Conservation (phyloP, 208 protist species). For the Willaertia magna region DNA sequence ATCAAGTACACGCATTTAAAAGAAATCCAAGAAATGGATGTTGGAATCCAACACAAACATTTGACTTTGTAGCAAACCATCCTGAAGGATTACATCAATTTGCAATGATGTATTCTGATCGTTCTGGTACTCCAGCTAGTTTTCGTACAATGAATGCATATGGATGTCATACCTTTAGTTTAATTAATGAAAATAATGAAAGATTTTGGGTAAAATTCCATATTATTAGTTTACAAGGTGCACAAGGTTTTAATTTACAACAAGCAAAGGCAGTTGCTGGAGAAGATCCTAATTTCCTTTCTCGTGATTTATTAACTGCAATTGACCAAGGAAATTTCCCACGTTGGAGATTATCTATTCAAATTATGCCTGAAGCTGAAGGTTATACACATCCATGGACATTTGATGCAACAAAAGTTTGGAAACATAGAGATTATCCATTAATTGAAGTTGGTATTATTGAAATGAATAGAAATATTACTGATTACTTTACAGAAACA, state of each 20-base stretch:
- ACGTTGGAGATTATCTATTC: conserved; percentile 43
- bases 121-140: conserved; percentile 33
- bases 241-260: conserved; percentile 39
- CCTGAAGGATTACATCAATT: conserved; percentile 53
- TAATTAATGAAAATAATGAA: conserved; percentile 45
- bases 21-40: conserved; percentile 39
- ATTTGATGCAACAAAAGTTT: conserved; percentile 63
- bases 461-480: conserved; percentile 54
- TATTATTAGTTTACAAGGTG: conserved; percentile 43
- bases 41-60: conserved; percentile 24
- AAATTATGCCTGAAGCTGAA: conserved; percentile 49
- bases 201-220: conserved; percentile 55
- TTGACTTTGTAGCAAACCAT: conserved; percentile 45
- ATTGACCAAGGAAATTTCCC: conserved; percentile 47
- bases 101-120: conserved; percentile 42
- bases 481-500: conserved; percentile 61
- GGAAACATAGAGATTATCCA: conserved; percentile 45
- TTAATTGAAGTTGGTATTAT: conserved; percentile 46
- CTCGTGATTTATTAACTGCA: conserved; percentile 46
- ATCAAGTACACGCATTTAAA: conserved; percentile 56
- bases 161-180: conserved; percentile 45
- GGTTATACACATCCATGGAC: conserved; percentile 37
- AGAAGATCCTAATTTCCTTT: conserved; percentile 40
- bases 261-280: conserved; percentile 39
- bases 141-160: conserved; percentile 52